Conservation (phyloP, 441 rosid species). For the Adansonia rubrostipa region DNA sequence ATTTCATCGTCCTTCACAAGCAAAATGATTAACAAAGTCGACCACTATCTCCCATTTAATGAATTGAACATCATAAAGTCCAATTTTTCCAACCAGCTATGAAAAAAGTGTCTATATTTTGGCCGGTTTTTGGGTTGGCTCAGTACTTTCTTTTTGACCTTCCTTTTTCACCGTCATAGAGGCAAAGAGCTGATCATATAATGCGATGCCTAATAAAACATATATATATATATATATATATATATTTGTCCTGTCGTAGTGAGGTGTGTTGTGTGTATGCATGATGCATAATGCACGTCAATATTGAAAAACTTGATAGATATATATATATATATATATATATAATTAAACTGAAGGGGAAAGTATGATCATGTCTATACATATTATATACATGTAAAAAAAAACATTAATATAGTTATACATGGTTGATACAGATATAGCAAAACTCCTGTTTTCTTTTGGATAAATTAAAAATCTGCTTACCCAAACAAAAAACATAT, state of each 20-base stretch:
- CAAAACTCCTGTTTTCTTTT: too few species aligned
- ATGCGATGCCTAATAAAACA: too few species aligned
- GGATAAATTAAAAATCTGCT: too few species aligned
- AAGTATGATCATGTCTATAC: too few species aligned
- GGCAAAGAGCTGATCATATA: background rate
- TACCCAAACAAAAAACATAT: too few species aligned
- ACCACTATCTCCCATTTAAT: too few species aligned
- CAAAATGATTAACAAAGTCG: background rate
- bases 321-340: background rate
- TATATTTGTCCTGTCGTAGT: background rate
- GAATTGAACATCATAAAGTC: background rate
- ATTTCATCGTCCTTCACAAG: constrained; percentile 1
- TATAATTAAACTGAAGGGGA: background rate
- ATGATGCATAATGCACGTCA: background rate
- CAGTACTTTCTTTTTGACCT: background rate
- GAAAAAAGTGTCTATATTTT: background rate
- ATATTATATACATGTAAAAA: too few species aligned
- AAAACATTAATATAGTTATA: too few species aligned
- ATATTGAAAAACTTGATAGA: background rate
- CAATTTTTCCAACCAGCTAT: background rate
- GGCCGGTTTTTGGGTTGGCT: background rate
- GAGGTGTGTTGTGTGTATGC: background rate
- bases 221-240: too few species aligned
- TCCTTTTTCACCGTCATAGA: background rate
- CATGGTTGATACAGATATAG: too few species aligned